A percentile compares a stretch with the other conserved stretches of the same genome.
Evolutionary conservation across 2,329 filamentous ascomycete genomes (phyloP).

Genomic region (Emergomyces pasteurianus): DNA sequence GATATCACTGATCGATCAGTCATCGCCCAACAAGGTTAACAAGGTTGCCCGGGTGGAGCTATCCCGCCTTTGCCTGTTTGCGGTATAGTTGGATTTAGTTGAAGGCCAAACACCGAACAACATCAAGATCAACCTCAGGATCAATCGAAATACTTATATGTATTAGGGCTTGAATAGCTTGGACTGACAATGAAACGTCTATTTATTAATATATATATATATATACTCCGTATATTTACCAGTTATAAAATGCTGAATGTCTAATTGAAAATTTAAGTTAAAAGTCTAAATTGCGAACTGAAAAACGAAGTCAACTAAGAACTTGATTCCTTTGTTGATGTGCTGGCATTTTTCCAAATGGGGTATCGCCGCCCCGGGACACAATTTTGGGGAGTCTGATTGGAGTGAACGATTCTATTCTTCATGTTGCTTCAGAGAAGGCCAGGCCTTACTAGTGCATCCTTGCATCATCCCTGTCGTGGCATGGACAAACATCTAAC

Average conservation of each 20-base stretch:
- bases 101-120: too few relatives aligned
- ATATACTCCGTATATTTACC: neutral
- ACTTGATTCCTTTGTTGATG: neutral
- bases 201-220: neutral
- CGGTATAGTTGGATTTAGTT: neutral
- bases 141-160: neutral
- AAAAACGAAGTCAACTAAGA: neutral
- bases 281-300: neutral
- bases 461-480: neutral
- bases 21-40: neutral
- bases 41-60: neutral
- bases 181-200: neutral
- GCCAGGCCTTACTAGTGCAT: neutral
- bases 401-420: too few relatives aligned
- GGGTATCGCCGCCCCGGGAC: neutral
- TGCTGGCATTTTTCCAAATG: neutral
- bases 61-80: neutral
- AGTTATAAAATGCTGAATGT: neutral
- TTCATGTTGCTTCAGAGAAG: neutral
- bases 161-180: neutral
- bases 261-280: neutral
- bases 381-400: neutral
- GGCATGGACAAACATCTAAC: neutral
- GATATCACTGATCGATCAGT: neutral
- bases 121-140: too few relatives aligned